Evolutionary conservation across 2,329 filamentous ascomycete genomes (phyloP), one percentile per base, ranked within the genome.

Genomic region (Botryotinia calthae): DNA sequence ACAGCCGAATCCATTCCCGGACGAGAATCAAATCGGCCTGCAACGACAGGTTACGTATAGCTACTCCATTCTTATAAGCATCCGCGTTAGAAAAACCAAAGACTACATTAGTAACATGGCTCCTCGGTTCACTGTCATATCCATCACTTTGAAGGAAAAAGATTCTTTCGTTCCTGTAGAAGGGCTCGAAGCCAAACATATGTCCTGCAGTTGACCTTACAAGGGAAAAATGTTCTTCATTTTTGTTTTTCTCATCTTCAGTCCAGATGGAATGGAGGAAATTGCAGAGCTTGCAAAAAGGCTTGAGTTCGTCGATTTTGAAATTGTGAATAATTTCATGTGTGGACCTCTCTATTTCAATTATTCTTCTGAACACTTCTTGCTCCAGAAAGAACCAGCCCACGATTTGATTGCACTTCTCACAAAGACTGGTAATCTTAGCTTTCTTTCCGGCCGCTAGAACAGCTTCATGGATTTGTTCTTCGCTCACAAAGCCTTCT

Each of bases 91-190:
- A 54, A 54, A 28, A 28, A 12, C 51, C n/a, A 6, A 54, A 54
- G 25, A 54, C 2, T 8, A n/a, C 4, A 54, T n/a, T 16, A 16
- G 0, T 0, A n/a, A 0, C 0, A 16, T n/a, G 0, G 25, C 25
- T n/a, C 25, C 0, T 2, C 14, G 48, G 12, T 1, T 0, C 0
- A n/a, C 0, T 6, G 1, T 1, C 4, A 54, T n/a, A 5, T 6
- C 14, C 0, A 16, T 12, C 12, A 54, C 10, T 7, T 14, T 22
- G 5, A 54, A 25, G 48, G n/a, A 51, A 51, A 51, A 51, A n/a
- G n/a, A n/a, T n/a, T n/a, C n/a, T n/a, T n/a, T n/a, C n/a, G n/a
- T n/a, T n/a, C n/a, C n/a, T n/a, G n/a, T n/a, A n/a, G n/a, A n/a
- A n/a, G n/a, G n/a, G n/a, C n/a, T n/a, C n/a, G n/a, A n/a, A n/a